Base-by-base conservation (phyloP, 2,329 filamentous ascomycete genomes). In the Fusarium heterosporum region DNA sequence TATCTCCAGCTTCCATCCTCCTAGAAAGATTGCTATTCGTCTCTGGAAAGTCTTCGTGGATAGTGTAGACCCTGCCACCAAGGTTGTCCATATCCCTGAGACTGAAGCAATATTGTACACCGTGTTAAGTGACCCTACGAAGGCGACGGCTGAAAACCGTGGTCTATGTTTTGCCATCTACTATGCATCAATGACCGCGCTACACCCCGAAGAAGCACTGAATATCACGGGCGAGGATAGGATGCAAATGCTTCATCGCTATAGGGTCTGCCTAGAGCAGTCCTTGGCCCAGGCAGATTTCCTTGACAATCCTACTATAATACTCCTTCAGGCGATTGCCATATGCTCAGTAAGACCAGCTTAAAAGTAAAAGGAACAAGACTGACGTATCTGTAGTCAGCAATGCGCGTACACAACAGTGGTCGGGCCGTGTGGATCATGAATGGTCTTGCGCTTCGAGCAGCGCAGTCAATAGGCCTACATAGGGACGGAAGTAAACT, bases 391-490 rank as follows among this genome's bases (percentile, higher is more conserved):
- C 2, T 0, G 2, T 8, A 78, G 76, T 54, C 73, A 4, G 68
- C 74, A 1, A 61, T 79, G 8, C 73, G 78, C 3, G 69, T 72
- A 13, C 72, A 78, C 51, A 78, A 78, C 26, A 73, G 71, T 1
- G 75, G 78, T 12, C 72, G 75, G 13, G 74, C 77, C 5, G 68
- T 77, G 4, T 82, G 80, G 77, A 77, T 77, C 2, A 61, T 84
- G 11, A 80, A 78, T 26, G 82, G 82, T 1, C 73, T 83, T 4
- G 80, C 79, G 3, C 76, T 85, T 29, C 78, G 83, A 10, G 77
- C 83, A 17, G 83, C 81, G 3, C 79, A 84, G 61, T 78, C 79
- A 3, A 81, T 87, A 28, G 86, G 86, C 0, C 77, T 89, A 3
- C 86, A 89, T 61, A 79, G 83, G 12, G 85, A 88, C 47, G 78